phyloP scores from a whole-genome alignment of 768 basidiomycete genomes.

The Rhodotorula taiwanensis region DNA sequence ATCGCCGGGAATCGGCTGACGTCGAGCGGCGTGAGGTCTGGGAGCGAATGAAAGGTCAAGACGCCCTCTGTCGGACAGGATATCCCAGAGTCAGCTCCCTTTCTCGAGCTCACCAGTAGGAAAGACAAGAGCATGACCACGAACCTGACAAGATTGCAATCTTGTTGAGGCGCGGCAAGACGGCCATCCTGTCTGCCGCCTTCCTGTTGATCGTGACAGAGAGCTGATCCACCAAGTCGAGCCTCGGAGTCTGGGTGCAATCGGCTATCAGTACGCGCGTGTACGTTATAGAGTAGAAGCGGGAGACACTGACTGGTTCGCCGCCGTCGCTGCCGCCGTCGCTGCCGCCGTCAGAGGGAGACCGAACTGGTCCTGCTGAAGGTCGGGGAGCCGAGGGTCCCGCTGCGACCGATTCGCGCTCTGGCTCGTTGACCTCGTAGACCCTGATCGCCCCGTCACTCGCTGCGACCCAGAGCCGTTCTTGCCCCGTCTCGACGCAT shows the following conservation, averaged over 20 bases:
- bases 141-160: conserved; percentile 69
- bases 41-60: conserved; percentile 71
- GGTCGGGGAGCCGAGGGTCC: too few relatives aligned
- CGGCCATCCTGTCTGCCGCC: conserved; percentile 69
- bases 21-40: conserved; percentile 67
- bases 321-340: conserved; percentile 4
- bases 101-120: too few relatives aligned
- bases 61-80: conserved; percentile 44
- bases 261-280: not conserved
- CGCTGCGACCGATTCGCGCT: too few relatives aligned
- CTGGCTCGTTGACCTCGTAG: conserved; percentile 10
- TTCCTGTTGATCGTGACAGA: conserved; percentile 57
- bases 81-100: too few relatives aligned
- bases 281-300: not conserved
- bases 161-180: conserved; percentile 68
- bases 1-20: conserved; percentile 62
- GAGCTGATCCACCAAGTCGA: conserved; percentile 60
- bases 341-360: too few relatives aligned
- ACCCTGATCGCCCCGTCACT: conserved; percentile 2
- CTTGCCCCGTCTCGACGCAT: conserved; percentile 6
- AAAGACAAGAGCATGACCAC: too few relatives aligned
- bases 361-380: too few relatives aligned
- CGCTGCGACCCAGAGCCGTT: conserved; percentile 12
- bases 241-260: not conserved
- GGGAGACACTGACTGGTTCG: conserved; percentile 33